Evolutionary conservation across 2,329 filamentous ascomycete species (phyloP), one percentile per base, ranked within the genome.

Genomic region (Paecilomyces variotii): DNA sequence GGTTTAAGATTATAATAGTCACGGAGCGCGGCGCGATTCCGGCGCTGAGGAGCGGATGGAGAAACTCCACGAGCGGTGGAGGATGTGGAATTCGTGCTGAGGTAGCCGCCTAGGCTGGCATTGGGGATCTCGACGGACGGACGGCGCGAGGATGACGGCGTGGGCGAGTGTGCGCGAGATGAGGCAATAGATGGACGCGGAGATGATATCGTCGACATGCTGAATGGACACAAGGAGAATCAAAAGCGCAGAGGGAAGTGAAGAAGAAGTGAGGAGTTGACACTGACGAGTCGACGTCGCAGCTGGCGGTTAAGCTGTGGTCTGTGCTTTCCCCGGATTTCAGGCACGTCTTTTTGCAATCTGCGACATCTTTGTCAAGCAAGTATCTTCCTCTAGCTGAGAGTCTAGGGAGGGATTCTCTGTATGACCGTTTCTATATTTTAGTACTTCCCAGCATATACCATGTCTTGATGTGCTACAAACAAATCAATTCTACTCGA

Each of bases 1-100:
- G 80, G 72, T 64, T 86, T 87, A 55, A 97, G 82, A 70, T 94
- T 94, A 77, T 97, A 97, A 80, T 96, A 97, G 70, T 97, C 91
- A 67, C 94, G 88, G 24, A 97, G 82, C 5, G 93, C 93, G 58
- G 88, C 85, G 63, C 93, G 89, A 76, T 96, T 96, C 61, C 88
- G 82, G 58, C 84, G 81, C 24, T 68, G 67, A 45, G 69, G 65
- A 53, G 68, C 53, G 32, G 70, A 70, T n/a, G 73, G 72, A 34
- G 74, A 74, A 49, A 73, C 57, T 10, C 72, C 69, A 56, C 74
- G 71, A 78, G 81, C 59, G 71, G 75, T 67, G 68, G 73, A 59
- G 62, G 72, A 61, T 65, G 69, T 66, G 53, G 66, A 26, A 27
- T 79, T 82, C 60, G 87, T 90, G 58, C 83, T 84, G 39, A 45